Conservation (phyloP, 2,329 filamentous ascomycete species). For the Ascosphaera acerosa region DNA sequence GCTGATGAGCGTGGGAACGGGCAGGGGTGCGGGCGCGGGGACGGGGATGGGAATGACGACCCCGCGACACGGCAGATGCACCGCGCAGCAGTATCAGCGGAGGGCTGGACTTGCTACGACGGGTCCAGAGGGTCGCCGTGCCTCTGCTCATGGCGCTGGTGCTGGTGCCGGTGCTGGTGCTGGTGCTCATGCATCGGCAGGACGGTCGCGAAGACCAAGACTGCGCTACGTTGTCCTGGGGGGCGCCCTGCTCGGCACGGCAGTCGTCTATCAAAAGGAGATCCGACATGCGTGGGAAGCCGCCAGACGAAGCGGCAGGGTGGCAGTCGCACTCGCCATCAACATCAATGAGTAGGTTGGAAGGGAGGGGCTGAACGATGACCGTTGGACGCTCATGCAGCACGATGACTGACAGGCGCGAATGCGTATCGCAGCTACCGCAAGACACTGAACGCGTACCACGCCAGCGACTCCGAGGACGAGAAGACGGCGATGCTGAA, state of each 20-base stretch:
- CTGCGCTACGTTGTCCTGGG: conserved; percentile 13
- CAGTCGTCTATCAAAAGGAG: conserved; percentile 33
- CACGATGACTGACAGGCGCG: no score
- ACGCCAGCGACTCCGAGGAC: conserved; percentile 30
- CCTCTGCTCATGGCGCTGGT: no score
- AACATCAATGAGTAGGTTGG: conserved; percentile 79
- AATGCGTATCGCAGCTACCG: conserved; percentile 49
- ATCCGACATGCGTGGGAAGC: conserved; percentile 53
- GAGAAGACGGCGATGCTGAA: conserved; percentile 44
- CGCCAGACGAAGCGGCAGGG: conserved; percentile 51
- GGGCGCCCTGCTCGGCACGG: conserved; percentile 17
- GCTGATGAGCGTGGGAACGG: no score
- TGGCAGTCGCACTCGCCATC: conserved; percentile 45
- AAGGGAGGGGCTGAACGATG: no score
- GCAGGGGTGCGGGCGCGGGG: no score
- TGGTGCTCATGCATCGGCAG: no score
- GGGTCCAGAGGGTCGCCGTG: conserved; percentile 8
- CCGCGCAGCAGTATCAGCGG: not conserved
- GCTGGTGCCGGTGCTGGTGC: no score
- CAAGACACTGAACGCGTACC: conserved; percentile 42
- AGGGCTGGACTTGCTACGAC: not conserved
- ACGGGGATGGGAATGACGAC: no score
- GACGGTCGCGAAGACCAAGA: no score
- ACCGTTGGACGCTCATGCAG: no score
- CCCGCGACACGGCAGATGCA: not conserved